A percentile compares a stretch with the other conserved stretches of the same genome.
Conservation (phyloP, 306 rosid species). For the Quercus bicolor region DNA sequence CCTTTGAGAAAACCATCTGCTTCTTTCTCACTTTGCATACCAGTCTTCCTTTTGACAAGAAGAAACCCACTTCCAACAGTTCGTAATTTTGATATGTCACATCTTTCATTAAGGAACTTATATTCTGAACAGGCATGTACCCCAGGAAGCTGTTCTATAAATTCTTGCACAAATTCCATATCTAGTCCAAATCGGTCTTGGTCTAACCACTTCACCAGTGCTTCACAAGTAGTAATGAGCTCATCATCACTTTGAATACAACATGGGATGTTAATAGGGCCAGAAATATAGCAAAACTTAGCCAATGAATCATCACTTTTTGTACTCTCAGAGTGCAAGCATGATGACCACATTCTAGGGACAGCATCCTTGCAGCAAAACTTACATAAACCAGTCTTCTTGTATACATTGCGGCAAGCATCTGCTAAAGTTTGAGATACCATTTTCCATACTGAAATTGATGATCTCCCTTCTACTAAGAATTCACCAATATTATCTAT, state of each 20-base stretch:
- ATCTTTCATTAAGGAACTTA: slow-evolving; percentile 55
- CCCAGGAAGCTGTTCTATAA: slow-evolving; percentile 72
- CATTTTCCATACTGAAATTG: slow-evolving; percentile 65
- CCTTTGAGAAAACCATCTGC: slow-evolving; percentile 46
- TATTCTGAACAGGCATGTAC: slow-evolving; percentile 52
- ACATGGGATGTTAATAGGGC: slow-evolving; percentile 43
- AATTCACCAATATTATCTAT: slow-evolving; percentile 77
- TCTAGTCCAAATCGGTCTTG: slow-evolving; percentile 94
- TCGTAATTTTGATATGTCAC: slow-evolving; percentile 38
- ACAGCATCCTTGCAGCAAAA: slow-evolving; percentile 67
- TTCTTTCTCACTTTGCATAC: slow-evolving; percentile 50
- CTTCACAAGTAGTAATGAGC: slow-evolving; percentile 28
- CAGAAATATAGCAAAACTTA: slow-evolving; percentile 55
- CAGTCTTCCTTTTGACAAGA: slow-evolving; percentile 44
- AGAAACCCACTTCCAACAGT: slow-evolving; percentile 78
- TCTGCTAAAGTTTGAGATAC: slow-evolving; percentile 54
- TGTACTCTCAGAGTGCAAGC: not conserved
- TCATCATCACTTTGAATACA: slow-evolving; percentile 43
- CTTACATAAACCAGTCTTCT: slow-evolving; percentile 53
- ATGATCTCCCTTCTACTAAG: slow-evolving; percentile 65
- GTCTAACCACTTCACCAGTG: slow-evolving; percentile 68
- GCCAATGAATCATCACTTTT: slow-evolving; percentile 38
- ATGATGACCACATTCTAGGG: slow-evolving; percentile 27
- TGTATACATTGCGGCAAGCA: slow-evolving; percentile 52
- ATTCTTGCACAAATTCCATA: slow-evolving; percentile 83